A percentile compares a stretch with the other conserved stretches of the same genome.
These are phyloP conservation scores for Candida awuae DNA, from an alignment of 805 yeast genomes.

Conservation along the genomic window DNA sequence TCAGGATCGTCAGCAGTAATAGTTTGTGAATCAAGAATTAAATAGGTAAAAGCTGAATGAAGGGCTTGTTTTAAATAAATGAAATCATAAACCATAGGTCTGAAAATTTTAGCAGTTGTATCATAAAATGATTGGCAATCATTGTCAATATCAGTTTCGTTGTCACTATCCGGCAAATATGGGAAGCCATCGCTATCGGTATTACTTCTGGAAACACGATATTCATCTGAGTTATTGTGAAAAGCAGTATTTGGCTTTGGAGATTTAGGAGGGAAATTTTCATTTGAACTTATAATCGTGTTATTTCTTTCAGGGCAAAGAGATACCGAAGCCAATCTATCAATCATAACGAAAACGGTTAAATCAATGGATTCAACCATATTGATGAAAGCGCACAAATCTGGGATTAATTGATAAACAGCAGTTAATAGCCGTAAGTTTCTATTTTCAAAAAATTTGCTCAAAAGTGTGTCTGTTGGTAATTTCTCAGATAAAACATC, in stretches of 20 bases:
- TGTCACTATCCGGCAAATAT: no score
- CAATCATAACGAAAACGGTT: conserved; percentile 37
- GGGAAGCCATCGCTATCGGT: no score
- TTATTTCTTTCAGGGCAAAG: conserved; percentile 13
- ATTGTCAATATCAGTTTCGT: conserved; percentile 10
- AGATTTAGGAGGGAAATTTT: not conserved
- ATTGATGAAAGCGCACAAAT: conserved; percentile 42
- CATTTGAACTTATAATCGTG: conserved; percentile 8
- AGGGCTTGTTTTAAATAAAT: conserved; percentile 65
- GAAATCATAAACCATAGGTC: conserved; percentile 58
- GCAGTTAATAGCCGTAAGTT: conserved; percentile 47
- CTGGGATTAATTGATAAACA: conserved; percentile 45
- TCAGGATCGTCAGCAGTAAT: conserved; percentile 70
- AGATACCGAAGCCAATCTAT: conserved; percentile 18
- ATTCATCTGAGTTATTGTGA: not conserved
- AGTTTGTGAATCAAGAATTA: conserved; percentile 61
- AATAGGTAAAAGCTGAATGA: conserved; percentile 50
- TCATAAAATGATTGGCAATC: conserved; percentile 24
- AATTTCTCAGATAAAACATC: conserved; percentile 34
- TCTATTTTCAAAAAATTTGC: conserved; percentile 29
- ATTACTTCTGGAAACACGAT: not conserved
- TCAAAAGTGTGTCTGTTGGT: conserved; percentile 18
- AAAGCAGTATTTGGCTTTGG: not conserved
- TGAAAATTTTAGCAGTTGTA: conserved; percentile 25
- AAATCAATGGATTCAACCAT: conserved; percentile 55